Base-by-base conservation (phyloP, 2,329 filamentous ascomycete species). In the Scortechinia acanthostroma region DNA sequence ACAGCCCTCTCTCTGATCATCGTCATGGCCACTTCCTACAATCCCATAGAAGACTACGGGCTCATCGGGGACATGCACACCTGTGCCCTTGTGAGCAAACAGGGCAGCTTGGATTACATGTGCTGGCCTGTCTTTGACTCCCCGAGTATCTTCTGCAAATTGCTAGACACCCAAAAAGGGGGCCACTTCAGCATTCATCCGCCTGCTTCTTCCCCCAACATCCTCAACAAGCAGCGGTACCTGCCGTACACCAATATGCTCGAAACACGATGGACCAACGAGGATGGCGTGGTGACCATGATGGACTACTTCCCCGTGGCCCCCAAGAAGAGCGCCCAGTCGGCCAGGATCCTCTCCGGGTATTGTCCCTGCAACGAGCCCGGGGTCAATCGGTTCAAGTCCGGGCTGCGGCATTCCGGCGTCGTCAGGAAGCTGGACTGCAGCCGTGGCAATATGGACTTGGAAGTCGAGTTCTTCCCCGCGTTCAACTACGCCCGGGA, bases 101-200 rank as follows among this genome's bases (percentile, higher is more conserved):
- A 61, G 45, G 69, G 69, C 25, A 66, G 69, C 17, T 52, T 75
- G 42, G 71, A 72, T 51, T 70, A 65, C 52, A 68, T 73, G 64
- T 73, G 70, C 53, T 74, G 70, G 60, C 71, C 71, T 5, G 63
- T 71, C 46, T 74, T 75, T 49, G 71, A 74, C 50, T 73, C 69
- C 2, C 71, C 71, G 2, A 67, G 68, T 2, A 58, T 74, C 42
- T 74, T 74, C 52, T 72, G 68, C 51, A 64, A 70, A 14, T 58
- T 75, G 21, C 56, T 75, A 4, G 70, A 74, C 51, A 66, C 68
- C 42, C 57, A 69, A 37, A 71, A 70, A 51, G 71, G 71, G 20
- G 71, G 70, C 1, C 68, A 69, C 48, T 74, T 70, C 54, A 65
- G 61, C 14, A 68, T 74, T 47, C 6, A 6, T 6, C 35, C 35